Conservation (phyloP, 495 filamentous ascomycete species). For the Penicillium roqueforti region DNA sequence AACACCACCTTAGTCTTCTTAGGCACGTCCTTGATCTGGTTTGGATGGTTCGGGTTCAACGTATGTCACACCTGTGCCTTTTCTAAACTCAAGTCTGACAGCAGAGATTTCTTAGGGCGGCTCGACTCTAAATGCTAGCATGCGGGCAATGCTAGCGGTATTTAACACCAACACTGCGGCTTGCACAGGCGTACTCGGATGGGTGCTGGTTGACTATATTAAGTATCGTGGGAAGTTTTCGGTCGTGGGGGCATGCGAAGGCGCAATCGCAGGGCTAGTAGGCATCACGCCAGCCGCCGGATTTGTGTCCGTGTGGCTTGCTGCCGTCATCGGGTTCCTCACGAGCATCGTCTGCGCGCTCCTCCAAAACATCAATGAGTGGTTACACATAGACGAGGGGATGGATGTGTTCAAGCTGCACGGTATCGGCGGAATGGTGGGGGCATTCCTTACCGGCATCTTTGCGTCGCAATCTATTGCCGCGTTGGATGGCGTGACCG, state of each 20-base stretch:
- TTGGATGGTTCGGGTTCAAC: slow-evolving; percentile 61
- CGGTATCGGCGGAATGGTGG: slow-evolving; percentile 57
- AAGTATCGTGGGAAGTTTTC: slow-evolving; percentile 51
- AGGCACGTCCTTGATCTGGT: slow-evolving; percentile 57
- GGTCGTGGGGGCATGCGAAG: slow-evolving; percentile 58
- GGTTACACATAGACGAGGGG: slow-evolving; percentile 56
- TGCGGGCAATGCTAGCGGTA: slow-evolving; percentile 54
- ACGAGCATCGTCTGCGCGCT: slow-evolving; percentile 50
- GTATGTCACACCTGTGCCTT: slow-evolving; percentile 17
- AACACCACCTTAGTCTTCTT: slow-evolving; percentile 55
- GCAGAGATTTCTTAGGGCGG: slow-evolving; percentile 40
- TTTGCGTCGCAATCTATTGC: slow-evolving; percentile 50
- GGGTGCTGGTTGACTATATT: slow-evolving; percentile 56
- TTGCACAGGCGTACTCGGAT: slow-evolving; percentile 53
- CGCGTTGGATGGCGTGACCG: slow-evolving; percentile 45
- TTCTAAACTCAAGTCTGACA: neutral
- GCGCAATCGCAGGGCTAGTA: slow-evolving; percentile 60
- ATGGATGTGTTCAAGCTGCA: slow-evolving; percentile 63
- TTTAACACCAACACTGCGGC: slow-evolving; percentile 63
- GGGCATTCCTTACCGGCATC: slow-evolving; percentile 58
- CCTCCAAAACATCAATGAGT: slow-evolving; percentile 52
- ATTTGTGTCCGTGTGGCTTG: slow-evolving; percentile 54
- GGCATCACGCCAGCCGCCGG: slow-evolving; percentile 63
- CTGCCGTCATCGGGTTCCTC: slow-evolving; percentile 56
- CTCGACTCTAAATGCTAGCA: slow-evolving; percentile 51